phyloP scores from a whole-genome alignment of 805 yeast genomes.

The Blastobotrys mokoenaii region DNA sequence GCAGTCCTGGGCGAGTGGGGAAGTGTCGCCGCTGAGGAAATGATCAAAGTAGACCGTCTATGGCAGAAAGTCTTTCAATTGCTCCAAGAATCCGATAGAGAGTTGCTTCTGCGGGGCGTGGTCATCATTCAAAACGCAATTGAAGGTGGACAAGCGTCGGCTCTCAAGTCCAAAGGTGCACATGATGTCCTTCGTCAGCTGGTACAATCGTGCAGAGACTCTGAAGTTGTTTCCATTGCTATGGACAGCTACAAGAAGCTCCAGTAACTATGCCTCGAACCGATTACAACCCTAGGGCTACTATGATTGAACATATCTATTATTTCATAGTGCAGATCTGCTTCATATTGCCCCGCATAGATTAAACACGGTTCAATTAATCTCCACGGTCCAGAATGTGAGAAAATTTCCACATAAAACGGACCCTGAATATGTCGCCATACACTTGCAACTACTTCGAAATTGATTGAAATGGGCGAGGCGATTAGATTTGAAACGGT shows the following conservation, averaged over 20 bases:
- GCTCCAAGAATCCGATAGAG: constrained; percentile 5
- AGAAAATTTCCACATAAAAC: too few relatives aligned
- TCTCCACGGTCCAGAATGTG: too few relatives aligned
- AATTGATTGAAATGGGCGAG: too few relatives aligned
- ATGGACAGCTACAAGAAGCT: not conserved
- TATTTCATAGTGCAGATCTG: too few relatives aligned
- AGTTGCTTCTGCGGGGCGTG: constrained; percentile 4
- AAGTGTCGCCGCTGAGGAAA: constrained; percentile 23
- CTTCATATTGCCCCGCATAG: too few relatives aligned
- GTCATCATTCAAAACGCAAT: constrained; percentile 3
- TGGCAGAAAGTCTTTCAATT: constrained; percentile 11
- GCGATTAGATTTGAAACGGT: too few relatives aligned
- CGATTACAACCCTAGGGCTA: too few relatives aligned
- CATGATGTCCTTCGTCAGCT: not conserved
- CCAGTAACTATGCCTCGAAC: too few relatives aligned
- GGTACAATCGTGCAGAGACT: not conserved
- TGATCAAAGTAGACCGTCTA: constrained; percentile 23
- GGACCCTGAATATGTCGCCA: too few relatives aligned
- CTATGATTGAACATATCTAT: too few relatives aligned
- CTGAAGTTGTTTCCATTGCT: constrained; percentile 1
- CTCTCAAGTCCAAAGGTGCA: not conserved
- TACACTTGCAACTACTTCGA: too few relatives aligned
- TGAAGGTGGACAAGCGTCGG: not conserved
- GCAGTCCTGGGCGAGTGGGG: constrained; percentile 32
- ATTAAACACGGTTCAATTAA: too few relatives aligned